Evolutionary conservation across 2,329 filamentous ascomycete genomes (phyloP).

Genomic region (Microcyclospora pomicola): DNA sequence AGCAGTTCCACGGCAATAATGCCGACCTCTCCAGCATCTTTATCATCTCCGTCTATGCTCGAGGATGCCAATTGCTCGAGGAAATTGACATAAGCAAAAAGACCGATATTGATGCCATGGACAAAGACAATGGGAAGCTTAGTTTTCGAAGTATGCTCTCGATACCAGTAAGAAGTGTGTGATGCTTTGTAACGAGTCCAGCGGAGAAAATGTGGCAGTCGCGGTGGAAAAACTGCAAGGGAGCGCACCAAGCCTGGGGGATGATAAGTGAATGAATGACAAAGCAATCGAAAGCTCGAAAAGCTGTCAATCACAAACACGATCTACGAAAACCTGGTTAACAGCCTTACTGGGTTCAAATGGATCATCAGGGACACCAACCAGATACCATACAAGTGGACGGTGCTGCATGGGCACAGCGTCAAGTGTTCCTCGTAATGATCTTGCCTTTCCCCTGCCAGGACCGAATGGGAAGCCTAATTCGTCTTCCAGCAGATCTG

Average conservation of each 20-base stretch:
- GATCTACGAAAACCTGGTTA: background rate
- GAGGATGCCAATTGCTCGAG: slow-evolving; percentile 24
- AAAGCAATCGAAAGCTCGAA: background rate
- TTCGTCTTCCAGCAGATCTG: slow-evolving; percentile 35
- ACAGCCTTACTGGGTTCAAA: too few relatives aligned
- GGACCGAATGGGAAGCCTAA: slow-evolving; percentile 36
- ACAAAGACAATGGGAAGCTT: slow-evolving; percentile 49
- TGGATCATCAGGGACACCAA: background rate
- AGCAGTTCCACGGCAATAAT: slow-evolving; percentile 50
- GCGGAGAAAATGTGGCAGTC: slow-evolving; percentile 36
- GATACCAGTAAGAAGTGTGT: slow-evolving; percentile 48
- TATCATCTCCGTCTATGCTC: background rate
- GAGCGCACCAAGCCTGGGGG: slow-evolving; percentile 15
- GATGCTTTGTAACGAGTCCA: slow-evolving; percentile 33
- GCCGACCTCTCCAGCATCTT: slow-evolving; percentile 30
- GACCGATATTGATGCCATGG: slow-evolving; percentile 54
- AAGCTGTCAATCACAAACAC: slow-evolving; percentile 2
- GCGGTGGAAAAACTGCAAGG: slow-evolving; percentile 40
- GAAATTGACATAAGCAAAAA: slow-evolving; percentile 49
- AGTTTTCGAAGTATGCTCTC: slow-evolving; percentile 43
- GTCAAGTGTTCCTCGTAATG: slow-evolving; percentile 47
- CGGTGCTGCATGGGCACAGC: slow-evolving; percentile 25
- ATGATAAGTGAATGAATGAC: slow-evolving; percentile 3
- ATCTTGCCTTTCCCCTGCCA: slow-evolving; percentile 40
- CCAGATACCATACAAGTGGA: slow-evolving; percentile 5